Evolutionary conservation across 2,329 filamentous ascomycete species (phyloP), one percentile per base, ranked within the genome.

Genomic region (Penicillium sp.): DNA sequence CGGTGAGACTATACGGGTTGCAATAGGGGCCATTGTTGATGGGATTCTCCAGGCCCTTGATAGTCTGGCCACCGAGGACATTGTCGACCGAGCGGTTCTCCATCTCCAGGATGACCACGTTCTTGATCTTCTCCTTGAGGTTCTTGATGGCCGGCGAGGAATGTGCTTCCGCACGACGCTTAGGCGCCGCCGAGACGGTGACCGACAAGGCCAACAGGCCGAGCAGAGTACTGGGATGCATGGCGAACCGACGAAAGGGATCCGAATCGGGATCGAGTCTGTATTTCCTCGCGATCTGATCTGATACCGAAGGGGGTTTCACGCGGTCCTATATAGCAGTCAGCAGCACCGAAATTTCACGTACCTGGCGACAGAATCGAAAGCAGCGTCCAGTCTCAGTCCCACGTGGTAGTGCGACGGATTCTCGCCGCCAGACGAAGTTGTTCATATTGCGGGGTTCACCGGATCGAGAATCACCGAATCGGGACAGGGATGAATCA

Each of bases 21-120:
- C 66, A 69, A 52, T 51, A 69, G 4, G 64, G 64, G 0, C 66
- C 66, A 29, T 58, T 66, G 44, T 67, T 62, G 47, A 65, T 57
- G 6, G 65, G 62, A 47, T 70, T 70, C 28, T 69, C 63, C 2
- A 69, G 45, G 16, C 65, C 65, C 10, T 50, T 40, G 11, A 57
- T 45, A 10, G 47, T 65, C 52, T 67, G 62, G 6, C 66, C 68
- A 38, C 67, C 68, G 4, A 69, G 51, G 6, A 70, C 42, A 50
- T 69, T 70, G 48, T 70, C 68, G 15, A 69, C 51, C 0, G 68
- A 69, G 35, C 67, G 66, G 49, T 70, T 70, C 48, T 69, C 67
- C 60, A 68, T 62, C 26, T 59, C 49, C 33, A 64, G 42, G 17
- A 60, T 48, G 17, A 64, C 61, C 2, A 64, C 59, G 50, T 63